Evolutionary conservation across 257 asterid genomes (phyloP), one percentile per base, ranked within the genome.

Genomic region (Linderniella brevidens): DNA sequence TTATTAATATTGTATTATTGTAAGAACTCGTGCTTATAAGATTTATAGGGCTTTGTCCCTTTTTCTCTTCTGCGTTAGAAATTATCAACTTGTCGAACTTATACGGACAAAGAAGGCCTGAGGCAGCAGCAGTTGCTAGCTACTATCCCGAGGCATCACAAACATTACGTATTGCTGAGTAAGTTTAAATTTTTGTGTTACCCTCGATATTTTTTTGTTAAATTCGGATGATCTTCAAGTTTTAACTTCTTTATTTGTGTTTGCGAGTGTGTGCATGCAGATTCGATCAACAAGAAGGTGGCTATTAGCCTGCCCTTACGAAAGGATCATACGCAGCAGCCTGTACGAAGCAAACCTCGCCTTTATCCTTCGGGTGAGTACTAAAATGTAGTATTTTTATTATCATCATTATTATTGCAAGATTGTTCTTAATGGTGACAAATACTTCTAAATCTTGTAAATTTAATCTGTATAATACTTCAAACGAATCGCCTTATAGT

Each of bases 91-190:
- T 85, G 94, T 74, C 90, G 68, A 78, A 75, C 78, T 8, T 90
- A 65, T 52, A 64, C 82, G 56, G 80, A 79, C 19, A 75, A 70
- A 58, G 96, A 90, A 79, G 99, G 92, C 44, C 75, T 79, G 36
- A 73, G 94, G 72, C 96, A 90, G 75, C 99, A 85, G 64, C 93
- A 81, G 69, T 68, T 85, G 53, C 57, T 85, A 57, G 78, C 93
- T n/a, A 65, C 77, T 71, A 75, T 79, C 63, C 99, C 99, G 44
- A 90, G 78, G 77, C 94, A 90, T 67, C 96, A 90, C 82, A 90
- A 90, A 51, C 99, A 79, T 69, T 90, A 90, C 46, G 67, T 70
- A 45, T 70, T 90, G 68, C 99, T 96, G 39, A 85, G 99, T 90
- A 81, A 41, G 79, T 6, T 25, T 25, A 25, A 25, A 25, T 25